Percentiles rank a stretch among this genome's conserved stretches.
Evolutionary conservation across 1,139 yeast genomes (phyloP).

Genomic region (Lodderomyces parapsilosis): DNA sequence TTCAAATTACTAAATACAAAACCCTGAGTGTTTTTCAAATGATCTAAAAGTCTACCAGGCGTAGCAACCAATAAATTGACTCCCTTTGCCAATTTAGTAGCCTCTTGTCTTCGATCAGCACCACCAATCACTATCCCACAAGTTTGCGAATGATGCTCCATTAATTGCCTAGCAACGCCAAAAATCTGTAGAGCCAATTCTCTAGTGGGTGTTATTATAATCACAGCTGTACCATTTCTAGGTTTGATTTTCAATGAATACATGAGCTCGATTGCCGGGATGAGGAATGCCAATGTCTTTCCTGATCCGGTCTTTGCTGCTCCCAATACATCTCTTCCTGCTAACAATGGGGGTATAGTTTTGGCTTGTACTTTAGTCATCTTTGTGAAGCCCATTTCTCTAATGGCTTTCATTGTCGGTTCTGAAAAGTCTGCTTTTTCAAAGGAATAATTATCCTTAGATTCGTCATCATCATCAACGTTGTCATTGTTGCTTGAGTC

Average conservation of each 20-base stretch:
- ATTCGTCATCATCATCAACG: slow-evolving; percentile 23
- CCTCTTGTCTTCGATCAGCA: slow-evolving; percentile 95
- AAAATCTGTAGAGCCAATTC: slow-evolving; percentile 88
- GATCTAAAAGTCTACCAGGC: slow-evolving; percentile 96
- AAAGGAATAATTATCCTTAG: slow-evolving; percentile 26
- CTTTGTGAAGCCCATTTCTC: slow-evolving; percentile 80
- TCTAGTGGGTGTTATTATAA: slow-evolving; percentile 89
- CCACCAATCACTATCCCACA: slow-evolving; percentile 98
- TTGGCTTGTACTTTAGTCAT: slow-evolving; percentile 95
- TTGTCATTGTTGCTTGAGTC: slow-evolving; percentile 19
- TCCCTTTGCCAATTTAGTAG: slow-evolving; percentile 90
- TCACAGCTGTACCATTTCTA: slow-evolving; percentile 85
- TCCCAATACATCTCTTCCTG: slow-evolving; percentile 94
- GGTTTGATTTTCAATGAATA: slow-evolving; percentile 62
- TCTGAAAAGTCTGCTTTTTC: slow-evolving; percentile 63
- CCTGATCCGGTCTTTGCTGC: slow-evolving; percentile 99
- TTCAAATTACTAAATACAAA: slow-evolving; percentile 92
- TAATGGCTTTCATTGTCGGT: slow-evolving; percentile 77
- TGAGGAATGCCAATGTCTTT: slow-evolving; percentile 89
- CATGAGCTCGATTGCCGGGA: slow-evolving; percentile 91
- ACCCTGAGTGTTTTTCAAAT: slow-evolving; percentile 91
- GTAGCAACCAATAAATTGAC: slow-evolving; percentile 93
- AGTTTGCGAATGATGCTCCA: slow-evolving; percentile 91
- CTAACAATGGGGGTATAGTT: slow-evolving; percentile 91
- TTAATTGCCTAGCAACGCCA: slow-evolving; percentile 92